Conservation (phyloP, 495 filamentous ascomycete genomes). For the Penicillium diatomitis region DNA sequence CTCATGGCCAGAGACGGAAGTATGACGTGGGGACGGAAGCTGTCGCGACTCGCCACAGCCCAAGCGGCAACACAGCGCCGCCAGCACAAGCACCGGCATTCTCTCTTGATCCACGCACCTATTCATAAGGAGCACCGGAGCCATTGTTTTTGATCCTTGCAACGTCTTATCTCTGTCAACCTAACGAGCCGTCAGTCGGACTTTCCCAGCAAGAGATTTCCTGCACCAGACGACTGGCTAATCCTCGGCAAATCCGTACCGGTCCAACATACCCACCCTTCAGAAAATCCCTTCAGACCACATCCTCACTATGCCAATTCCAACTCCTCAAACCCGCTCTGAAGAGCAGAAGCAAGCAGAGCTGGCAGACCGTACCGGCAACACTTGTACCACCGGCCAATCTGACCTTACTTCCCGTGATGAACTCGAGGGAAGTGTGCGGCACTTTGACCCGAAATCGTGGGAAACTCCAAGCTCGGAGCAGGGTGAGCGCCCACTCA, state of each 20-base stretch:
- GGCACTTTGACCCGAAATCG: conserved; percentile 5
- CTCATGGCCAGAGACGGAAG: not conserved
- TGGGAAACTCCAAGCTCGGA: conserved; percentile 7
- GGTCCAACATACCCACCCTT: not conserved
- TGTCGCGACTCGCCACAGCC: conserved; percentile 12
- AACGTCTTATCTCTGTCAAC: not conserved
- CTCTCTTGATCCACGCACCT: not conserved
- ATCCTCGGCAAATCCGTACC: not conserved
- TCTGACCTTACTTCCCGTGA: not conserved
- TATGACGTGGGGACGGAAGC: conserved; percentile 8
- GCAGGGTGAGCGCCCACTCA: conserved; percentile 22
- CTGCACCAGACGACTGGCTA: not conserved
- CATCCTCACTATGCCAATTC: conserved; percentile 23
- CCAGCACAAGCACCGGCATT: not conserved
- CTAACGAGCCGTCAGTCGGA: not conserved
- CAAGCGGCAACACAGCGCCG: conserved; percentile 5
- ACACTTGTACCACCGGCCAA: conserved; percentile 6
- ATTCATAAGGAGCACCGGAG: not conserved
- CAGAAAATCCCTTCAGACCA: not conserved
- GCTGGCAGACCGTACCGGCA: not conserved
- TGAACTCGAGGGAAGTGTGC: conserved; percentile 4
- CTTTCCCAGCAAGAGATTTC: not conserved
- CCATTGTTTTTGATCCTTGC: not conserved
- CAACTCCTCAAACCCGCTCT: conserved; percentile 11
- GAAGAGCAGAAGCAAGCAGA: conserved; percentile 8